Conservation (phyloP, 2,329 filamentous ascomycete genomes). For the Xylariaceae sp. region DNA sequence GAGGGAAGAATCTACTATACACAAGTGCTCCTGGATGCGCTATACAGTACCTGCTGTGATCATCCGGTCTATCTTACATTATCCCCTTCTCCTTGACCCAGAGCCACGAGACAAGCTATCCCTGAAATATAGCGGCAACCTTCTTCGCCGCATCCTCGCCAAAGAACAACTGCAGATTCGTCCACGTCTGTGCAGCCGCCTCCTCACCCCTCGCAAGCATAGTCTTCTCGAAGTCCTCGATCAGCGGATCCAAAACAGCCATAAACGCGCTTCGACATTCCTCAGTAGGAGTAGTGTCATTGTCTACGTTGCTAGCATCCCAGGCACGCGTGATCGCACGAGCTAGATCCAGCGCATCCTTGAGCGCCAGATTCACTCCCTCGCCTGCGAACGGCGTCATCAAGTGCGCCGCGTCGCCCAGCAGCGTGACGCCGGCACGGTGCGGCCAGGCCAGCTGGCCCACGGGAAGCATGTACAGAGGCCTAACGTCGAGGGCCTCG, state of each 20-base stretch:
- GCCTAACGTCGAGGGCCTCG: neutral
- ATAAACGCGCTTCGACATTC: too few relatives aligned
- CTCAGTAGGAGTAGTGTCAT: too few relatives aligned
- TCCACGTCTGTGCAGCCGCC: neutral
- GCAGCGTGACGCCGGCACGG: conserved; percentile 50
- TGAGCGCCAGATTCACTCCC: conserved; percentile 56
- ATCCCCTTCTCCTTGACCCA: too few relatives aligned
- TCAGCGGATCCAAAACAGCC: neutral
- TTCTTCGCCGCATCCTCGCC: neutral
- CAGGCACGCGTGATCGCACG: too few relatives aligned
- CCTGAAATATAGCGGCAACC: neutral
- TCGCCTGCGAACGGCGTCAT: conserved; percentile 55
- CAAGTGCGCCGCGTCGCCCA: conserved; percentile 58
- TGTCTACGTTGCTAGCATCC: too few relatives aligned
- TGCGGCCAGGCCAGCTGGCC: conserved; percentile 27
- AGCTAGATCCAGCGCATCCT: conserved; percentile 50
- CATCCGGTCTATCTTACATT: neutral
- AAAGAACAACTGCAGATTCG: neutral
- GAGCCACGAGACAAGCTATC: too few relatives aligned
- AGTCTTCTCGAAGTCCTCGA: neutral
- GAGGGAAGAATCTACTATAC: too few relatives aligned
- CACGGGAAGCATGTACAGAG: conserved; percentile 31
- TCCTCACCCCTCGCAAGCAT: neutral
- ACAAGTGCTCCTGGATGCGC: too few relatives aligned
- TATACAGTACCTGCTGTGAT: neutral